Percentiles rank a stretch among this genome's conserved stretches.
Evolutionary conservation across 495 filamentous ascomycete genomes (phyloP).

Genomic region (Talaromyces liani): DNA sequence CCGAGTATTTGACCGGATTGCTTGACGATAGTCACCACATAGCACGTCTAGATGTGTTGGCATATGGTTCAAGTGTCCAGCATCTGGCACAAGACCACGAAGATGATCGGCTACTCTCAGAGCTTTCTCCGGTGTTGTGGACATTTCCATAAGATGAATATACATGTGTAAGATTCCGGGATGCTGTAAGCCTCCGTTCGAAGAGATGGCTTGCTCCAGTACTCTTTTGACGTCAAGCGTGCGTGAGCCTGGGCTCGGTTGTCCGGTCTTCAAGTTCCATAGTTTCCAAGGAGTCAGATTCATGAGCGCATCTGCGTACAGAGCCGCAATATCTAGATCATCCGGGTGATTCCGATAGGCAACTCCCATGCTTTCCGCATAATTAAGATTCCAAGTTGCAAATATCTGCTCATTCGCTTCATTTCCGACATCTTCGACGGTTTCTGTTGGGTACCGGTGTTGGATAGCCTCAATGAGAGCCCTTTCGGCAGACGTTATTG

Average conservation of each 20-base stretch:
- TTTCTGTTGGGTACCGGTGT: constrained; percentile 43
- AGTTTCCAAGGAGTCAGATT: constrained; percentile 62
- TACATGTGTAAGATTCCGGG: constrained; percentile 63
- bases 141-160: constrained; percentile 74
- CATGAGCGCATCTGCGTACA: constrained; percentile 63
- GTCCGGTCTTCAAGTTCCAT: constrained; percentile 54
- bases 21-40: constrained; percentile 56
- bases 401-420: constrained; percentile 28
- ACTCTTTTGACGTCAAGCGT: constrained; percentile 50
- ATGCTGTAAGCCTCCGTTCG: constrained; percentile 35
- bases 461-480: constrained; percentile 52
- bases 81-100: constrained; percentile 54
- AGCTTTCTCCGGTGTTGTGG: constrained; percentile 48
- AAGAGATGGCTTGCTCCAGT: constrained; percentile 44
- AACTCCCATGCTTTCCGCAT: constrained; percentile 52
- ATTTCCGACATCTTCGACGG: not conserved
- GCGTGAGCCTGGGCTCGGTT: constrained; percentile 44
- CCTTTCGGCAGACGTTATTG: constrained; percentile 37
- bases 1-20: constrained; percentile 52
- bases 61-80: constrained; percentile 69
- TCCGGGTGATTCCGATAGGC: constrained; percentile 47
- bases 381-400: constrained; percentile 45
- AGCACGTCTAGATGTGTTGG: constrained; percentile 62
- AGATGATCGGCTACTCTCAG: constrained; percentile 50
- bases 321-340: constrained; percentile 52